These are phyloP conservation scores for Fomitopsis schrenkii DNA, from an alignment of 1,284 basidiomycete species.

Conservation along the genomic window DNA sequence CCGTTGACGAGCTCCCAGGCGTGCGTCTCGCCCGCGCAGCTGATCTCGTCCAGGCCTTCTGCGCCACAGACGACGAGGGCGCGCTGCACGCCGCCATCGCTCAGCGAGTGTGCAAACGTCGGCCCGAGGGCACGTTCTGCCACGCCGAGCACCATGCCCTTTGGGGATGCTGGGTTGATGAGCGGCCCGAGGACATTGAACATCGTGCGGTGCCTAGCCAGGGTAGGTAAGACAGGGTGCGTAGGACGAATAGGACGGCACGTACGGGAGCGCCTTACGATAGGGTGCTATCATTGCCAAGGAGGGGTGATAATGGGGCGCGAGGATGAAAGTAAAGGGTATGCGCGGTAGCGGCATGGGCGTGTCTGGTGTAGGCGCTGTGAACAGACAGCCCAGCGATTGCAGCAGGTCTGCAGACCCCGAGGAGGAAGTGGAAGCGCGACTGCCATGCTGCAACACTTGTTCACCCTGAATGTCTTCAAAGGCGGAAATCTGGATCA, in stretches of 20 bases:
- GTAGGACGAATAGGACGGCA: neutral
- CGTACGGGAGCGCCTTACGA: constrained; percentile 77
- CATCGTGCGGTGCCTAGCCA: constrained; percentile 74
- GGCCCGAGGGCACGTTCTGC: constrained; percentile 82
- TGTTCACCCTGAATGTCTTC: neutral
- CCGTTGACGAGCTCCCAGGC: constrained; percentile 64
- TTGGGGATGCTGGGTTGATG: constrained; percentile 87
- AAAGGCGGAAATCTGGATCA: constrained; percentile 13
- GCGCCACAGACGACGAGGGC: constrained; percentile 93
- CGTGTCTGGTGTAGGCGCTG: constrained; percentile 55
- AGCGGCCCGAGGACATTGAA: constrained; percentile 96
- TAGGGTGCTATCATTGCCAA: constrained; percentile 84
- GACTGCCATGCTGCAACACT: constrained; percentile 76
- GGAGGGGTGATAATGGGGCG: constrained; percentile 90
- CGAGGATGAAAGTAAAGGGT: constrained; percentile 92
- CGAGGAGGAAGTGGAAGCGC: constrained; percentile 92
- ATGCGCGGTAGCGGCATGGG: constrained; percentile 54
- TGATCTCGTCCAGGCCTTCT: constrained; percentile 94
- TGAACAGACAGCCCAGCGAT: constrained; percentile 79
- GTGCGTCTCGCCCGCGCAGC: constrained; percentile 86
- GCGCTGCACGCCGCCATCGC: constrained; percentile 66
- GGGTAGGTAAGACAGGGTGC: neutral
- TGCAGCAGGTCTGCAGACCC: constrained; percentile 93
- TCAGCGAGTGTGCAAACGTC: constrained; percentile 79
- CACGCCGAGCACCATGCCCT: constrained; percentile 88